Percentiles rank a stretch among this genome's conserved stretches.
phyloP scores from a whole-genome alignment of 768 basidiomycete species.

The Kwoniella dejecticola region DNA sequence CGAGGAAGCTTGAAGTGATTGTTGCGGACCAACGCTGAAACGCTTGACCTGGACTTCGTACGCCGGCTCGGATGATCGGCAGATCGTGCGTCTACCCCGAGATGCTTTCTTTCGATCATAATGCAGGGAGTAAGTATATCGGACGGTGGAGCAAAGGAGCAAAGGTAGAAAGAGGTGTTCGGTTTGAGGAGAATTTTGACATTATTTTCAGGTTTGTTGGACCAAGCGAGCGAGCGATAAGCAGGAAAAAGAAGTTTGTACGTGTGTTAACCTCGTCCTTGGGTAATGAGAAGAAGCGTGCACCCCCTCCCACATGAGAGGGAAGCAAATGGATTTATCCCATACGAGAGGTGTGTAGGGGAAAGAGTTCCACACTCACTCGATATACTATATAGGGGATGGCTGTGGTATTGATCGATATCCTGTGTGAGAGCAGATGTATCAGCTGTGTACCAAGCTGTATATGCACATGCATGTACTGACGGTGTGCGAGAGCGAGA shows the following conservation, averaged over 20 bases:
- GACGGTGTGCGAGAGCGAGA: neutral
- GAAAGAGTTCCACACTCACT: slow-evolving; percentile 5
- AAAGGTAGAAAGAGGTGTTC: neutral
- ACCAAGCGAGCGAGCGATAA: neutral
- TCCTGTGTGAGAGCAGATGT: slow-evolving; percentile 2
- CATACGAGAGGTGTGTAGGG: neutral
- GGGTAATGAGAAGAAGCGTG: neutral
- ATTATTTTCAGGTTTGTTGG: neutral
- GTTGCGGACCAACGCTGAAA: neutral
- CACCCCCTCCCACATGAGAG: neutral
- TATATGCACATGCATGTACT: neutral
- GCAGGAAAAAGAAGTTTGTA: slow-evolving; percentile 9
- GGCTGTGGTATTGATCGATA: neutral
- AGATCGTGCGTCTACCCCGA: neutral
- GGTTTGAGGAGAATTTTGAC: neutral
- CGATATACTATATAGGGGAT: neutral
- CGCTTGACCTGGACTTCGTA: neutral
- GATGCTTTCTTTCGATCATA: neutral
- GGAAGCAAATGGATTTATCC: neutral
- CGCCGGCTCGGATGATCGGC: neutral
- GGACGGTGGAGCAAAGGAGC: neutral
- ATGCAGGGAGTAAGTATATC: neutral
- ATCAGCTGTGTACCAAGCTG: slow-evolving; percentile 4
- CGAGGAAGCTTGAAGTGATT: too few relatives aligned
- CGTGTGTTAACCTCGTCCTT: slow-evolving; percentile 1